Conservation (phyloP, 257 asterid species). For the Solanum bulbocastanum region DNA sequence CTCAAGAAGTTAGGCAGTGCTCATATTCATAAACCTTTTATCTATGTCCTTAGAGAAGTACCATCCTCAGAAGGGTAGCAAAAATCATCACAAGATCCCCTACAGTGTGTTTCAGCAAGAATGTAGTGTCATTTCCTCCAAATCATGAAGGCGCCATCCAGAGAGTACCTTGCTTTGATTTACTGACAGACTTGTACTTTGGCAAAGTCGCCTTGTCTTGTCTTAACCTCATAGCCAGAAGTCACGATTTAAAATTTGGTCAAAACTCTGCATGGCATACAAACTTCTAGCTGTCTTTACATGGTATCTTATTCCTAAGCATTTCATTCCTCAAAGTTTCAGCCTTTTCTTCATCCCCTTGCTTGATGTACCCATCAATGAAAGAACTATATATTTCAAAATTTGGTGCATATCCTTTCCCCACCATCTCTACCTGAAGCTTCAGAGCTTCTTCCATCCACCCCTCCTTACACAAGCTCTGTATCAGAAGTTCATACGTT, state of each 20-base stretch:
- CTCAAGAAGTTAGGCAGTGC: not conserved
- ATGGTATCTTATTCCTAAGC: conserved; percentile 10
- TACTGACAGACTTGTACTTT: not conserved
- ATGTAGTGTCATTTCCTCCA: not conserved
- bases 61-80: not conserved
- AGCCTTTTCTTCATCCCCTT: conserved; percentile 43
- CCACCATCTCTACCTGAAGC: conserved; percentile 78
- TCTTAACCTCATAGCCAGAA: not conserved
- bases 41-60: not conserved
- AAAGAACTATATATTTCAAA: conserved; percentile 46
- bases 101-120: not conserved
- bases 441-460: conserved; percentile 53
- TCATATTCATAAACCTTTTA: not conserved
- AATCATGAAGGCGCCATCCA: not conserved
- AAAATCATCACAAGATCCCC: not conserved
- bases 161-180: not conserved
- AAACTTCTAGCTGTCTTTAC: conserved; percentile 1
- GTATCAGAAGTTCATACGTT: conserved; percentile 38
- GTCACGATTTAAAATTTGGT: not conserved
- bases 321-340: conserved; percentile 47
- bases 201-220: not conserved
- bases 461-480: conserved; percentile 53
- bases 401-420: conserved; percentile 52
- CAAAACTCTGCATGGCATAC: not conserved
- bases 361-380: conserved; percentile 43